phyloP scores from a whole-genome alignment of 1,284 basidiomycete species.

The Fomitiporia mediterranea region DNA sequence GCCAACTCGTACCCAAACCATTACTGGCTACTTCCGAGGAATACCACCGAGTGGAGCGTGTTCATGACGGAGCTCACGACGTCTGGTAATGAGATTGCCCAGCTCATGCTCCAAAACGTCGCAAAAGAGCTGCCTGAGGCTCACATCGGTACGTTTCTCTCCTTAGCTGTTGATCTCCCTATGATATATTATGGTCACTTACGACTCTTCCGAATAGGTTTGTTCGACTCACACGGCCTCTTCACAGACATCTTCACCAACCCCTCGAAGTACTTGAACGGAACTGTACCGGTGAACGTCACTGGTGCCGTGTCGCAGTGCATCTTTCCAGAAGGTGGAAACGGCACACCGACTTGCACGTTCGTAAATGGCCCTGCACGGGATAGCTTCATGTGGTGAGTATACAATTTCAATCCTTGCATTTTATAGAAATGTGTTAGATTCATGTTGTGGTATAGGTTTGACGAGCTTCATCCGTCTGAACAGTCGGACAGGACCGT shows the following conservation, averaged over 20 bases:
- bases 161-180: background rate
- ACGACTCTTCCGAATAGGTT: constrained; percentile 22
- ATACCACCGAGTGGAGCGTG: constrained; percentile 38
- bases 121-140: constrained; percentile 32
- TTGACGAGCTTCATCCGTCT: constrained; percentile 28
- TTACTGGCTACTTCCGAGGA: constrained; percentile 33
- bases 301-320: constrained; percentile 30
- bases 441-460: constrained; percentile 18
- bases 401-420: background rate
- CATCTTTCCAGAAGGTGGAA: constrained; percentile 25
- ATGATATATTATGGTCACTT: background rate
- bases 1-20: constrained; percentile 33
- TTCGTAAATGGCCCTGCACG: constrained; percentile 23
- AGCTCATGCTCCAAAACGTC: constrained; percentile 31
- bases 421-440: background rate
- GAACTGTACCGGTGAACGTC: constrained; percentile 32
- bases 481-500: constrained; percentile 31
- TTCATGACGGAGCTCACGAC: constrained; percentile 34
- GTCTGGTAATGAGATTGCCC: constrained; percentile 33
- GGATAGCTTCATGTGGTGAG: constrained; percentile 34
- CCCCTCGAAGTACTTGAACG: constrained; percentile 33
- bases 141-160: constrained; percentile 31
- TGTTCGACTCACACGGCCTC: constrained; percentile 33
- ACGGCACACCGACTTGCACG: constrained; percentile 25
- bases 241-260: constrained; percentile 33